Conservation (phyloP, 78 protist genomes). For the slime mould (Dictyostelium discoideum) region DNA sequence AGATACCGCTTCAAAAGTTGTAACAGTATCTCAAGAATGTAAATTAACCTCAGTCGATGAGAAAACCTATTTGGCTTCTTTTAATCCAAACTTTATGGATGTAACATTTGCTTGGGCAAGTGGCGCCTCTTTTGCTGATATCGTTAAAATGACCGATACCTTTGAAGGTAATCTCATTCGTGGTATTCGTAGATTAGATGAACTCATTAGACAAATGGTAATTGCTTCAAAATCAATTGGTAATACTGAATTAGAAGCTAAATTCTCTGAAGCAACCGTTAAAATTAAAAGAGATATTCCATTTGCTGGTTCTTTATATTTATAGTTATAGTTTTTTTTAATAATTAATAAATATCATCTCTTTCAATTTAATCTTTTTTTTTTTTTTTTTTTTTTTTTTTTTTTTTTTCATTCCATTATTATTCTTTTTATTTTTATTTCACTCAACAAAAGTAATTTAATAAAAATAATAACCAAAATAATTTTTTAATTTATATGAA, state of each 20-base stretch:
- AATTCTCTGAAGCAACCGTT: conserved; percentile 86
- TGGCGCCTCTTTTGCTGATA: conserved; percentile 93
- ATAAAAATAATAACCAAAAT: not conserved
- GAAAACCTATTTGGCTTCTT: conserved; percentile 77
- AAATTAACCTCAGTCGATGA: conserved; percentile 83
- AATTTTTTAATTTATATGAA: not conserved
- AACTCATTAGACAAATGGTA: conserved; percentile 94
- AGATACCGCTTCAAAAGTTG: conserved; percentile 89
- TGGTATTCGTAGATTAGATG: conserved; percentile 89
- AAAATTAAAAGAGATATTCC: conserved; percentile 95
- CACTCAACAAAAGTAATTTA: too few relatives aligned
- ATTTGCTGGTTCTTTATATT: conserved; percentile 96
- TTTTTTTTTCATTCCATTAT: too few relatives aligned
- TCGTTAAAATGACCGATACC: conserved; percentile 91
- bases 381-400: too few relatives aligned
- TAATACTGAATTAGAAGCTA: conserved; percentile 89
- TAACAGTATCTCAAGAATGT: conserved; percentile 87
- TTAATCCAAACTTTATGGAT: conserved; percentile 90
- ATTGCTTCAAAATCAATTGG: conserved; percentile 96
- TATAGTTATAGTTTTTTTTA: conserved; percentile 21
- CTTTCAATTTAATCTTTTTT: too few relatives aligned
- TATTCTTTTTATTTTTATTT: too few relatives aligned
- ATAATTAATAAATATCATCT: not conserved
- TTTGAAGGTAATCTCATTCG: conserved; percentile 98
- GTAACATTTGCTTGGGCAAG: conserved; percentile 72